Evolutionary conservation across 345 rosid species (phyloP).

Genomic region (Clarkia xantiana): DNA sequence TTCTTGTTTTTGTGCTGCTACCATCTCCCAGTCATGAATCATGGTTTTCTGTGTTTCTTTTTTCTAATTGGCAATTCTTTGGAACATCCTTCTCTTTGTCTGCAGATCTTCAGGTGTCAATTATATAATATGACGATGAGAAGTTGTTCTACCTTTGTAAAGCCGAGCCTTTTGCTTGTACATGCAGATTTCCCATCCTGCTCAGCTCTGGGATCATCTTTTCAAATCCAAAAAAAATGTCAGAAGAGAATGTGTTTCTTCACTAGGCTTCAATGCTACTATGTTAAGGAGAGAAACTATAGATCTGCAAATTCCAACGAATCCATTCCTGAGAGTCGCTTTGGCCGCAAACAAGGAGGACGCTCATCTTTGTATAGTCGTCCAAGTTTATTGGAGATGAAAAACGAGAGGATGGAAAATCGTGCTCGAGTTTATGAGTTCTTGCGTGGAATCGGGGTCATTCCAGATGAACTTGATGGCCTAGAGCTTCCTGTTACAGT

Average conservation of each 20-base stretch:
- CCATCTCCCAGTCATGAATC: too few species aligned
- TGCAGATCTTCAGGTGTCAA: background rate
- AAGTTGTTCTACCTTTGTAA: conserved; percentile 33
- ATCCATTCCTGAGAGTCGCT: conserved; percentile 16
- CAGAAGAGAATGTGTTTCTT: conserved; percentile 16
- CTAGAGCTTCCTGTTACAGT: conserved; percentile 81
- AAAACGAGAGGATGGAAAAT: conserved; percentile 49
- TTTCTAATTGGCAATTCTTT: too few species aligned
- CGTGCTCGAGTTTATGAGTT: conserved; percentile 72
- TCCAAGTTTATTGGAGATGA: conserved; percentile 60
- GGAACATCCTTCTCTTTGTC: background rate
- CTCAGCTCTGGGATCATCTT: conserved; percentile 12
- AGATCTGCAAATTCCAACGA: conserved; percentile 22
- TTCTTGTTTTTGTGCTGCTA: too few species aligned
- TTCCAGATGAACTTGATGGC: conserved; percentile 65
- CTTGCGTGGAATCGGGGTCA: conserved; percentile 47
- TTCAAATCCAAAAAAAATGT: conserved; percentile 18
- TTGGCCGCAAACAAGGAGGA: conserved; percentile 23
- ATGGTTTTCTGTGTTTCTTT: too few species aligned
- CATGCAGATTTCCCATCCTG: conserved; percentile 46
- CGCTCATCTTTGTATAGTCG: conserved; percentile 54
- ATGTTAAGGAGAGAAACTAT: conserved; percentile 33
- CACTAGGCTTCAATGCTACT: conserved; percentile 23
- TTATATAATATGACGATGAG: conserved; percentile 34
- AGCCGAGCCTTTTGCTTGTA: conserved; percentile 39